These are phyloP conservation scores for Crithidia fasciculata DNA, from an alignment of 208 protist species.

Conservation along the genomic window DNA sequence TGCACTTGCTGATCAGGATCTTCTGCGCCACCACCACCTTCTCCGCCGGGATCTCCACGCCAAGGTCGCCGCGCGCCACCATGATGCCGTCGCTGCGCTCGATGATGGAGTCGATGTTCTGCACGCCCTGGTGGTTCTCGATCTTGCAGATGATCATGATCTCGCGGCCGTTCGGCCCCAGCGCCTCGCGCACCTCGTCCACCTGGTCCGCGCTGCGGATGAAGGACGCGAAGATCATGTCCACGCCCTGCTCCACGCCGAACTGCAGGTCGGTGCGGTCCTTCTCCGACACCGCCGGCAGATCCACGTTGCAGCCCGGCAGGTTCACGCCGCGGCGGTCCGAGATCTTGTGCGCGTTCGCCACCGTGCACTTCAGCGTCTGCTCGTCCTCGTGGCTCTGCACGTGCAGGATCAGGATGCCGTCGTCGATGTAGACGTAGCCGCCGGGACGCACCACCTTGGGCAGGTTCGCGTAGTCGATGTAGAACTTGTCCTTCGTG, in stretches of 20 bases:
- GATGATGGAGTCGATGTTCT: constrained; percentile 99
- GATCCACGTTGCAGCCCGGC: constrained; percentile 85
- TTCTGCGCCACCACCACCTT: constrained; percentile 99
- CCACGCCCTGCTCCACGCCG: constrained; percentile 96
- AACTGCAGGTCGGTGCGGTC: constrained; percentile 94
- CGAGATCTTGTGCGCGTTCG: constrained; percentile 82
- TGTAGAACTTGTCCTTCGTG: constrained; percentile 85
- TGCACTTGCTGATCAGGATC: constrained; percentile 99
- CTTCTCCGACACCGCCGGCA: constrained; percentile 93
- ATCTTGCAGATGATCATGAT: constrained; percentile 99
- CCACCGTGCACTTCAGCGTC: constrained; percentile 79
- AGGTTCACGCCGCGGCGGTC: constrained; percentile 91
- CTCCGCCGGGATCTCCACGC: constrained; percentile 98
- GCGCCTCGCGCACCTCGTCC: constrained; percentile 87
- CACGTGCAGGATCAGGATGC: constrained; percentile 93
- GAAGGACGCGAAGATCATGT: constrained; percentile 99
- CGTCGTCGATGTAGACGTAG: constrained; percentile 97
- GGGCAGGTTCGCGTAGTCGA: constrained; percentile 93
- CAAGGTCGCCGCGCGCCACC: constrained; percentile 99
- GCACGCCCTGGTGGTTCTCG: constrained; percentile 98
- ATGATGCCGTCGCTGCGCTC: constrained; percentile 97
- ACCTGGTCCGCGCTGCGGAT: constrained; percentile 96
- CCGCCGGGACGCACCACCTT: constrained; percentile 82
- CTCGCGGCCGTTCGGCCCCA: constrained; percentile 91
- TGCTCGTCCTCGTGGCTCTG: constrained; percentile 70